Evolutionary conservation across 441 rosid species (phyloP), one percentile per base, ranked within the genome.

Genomic region (Corymbia citriodora): DNA sequence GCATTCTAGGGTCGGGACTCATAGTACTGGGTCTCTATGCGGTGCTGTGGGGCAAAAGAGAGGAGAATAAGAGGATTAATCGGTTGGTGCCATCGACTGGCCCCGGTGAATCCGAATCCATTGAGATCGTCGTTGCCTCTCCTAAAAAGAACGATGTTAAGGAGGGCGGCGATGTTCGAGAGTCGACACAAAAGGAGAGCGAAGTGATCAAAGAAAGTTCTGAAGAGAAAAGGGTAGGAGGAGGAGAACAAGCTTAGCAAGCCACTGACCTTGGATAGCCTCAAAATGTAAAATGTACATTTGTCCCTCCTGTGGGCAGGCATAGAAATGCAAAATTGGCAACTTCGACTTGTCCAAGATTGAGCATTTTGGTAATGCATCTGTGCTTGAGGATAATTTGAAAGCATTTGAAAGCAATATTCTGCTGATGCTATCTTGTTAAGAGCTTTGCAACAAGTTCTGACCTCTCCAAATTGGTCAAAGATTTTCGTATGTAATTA

Each of bases 1-100:
- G 93, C 88, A 57, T 92, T 55, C 13, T 90, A 68, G 94, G 94
- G 14, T 85, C 92, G 3, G 89, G 93, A 72, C 48, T 93, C 86
- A 93, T 93, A 10, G 89, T 93, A 27, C 21, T 70, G 5, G 92
- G 93, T 48, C 87, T 92, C 50, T 93, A 92, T 61, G 82, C 53
- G 21, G 92, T 92, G 61, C 82, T 91, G 23, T 93, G 93, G 93
- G 94, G 88, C 65, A 54, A 87, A 87, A 57, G 48, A 54, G 54
- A 8, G 61, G 88, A 87, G 29, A 31, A 15, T 31, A 54, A 31
- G 8, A 31, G 27, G 29, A n/a, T 31, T 17, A 87, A 54, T 87
- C 88, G 10, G 15, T 31, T 87, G 33, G 40, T 31, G 88, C 88
- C 88, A 7, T 54, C 65, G 18, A 57, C 5, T 5, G 12, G 65